These are phyloP conservation scores for Vararia minispora DNA, from an alignment of 768 basidiomycete genomes.

Conservation along the genomic window DNA sequence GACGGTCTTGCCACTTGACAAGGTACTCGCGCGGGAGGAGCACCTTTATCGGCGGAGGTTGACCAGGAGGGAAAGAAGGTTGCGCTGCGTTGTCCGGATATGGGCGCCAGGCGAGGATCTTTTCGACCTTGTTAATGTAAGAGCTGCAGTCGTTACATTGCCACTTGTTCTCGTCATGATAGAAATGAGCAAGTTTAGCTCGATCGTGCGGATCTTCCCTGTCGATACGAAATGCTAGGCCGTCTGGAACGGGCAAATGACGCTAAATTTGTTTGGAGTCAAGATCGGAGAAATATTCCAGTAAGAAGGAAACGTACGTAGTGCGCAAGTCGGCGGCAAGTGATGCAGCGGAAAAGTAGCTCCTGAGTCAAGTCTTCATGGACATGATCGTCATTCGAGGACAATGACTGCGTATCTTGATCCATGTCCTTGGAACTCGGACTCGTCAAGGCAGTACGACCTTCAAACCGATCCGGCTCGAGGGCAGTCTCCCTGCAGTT, in stretches of 20 bases:
- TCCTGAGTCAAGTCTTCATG: slow-evolving; percentile 20
- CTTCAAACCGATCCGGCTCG: slow-evolving; percentile 27
- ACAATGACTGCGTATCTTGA: too few species aligned
- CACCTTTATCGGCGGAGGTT: slow-evolving; percentile 41
- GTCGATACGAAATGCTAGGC: too few species aligned
- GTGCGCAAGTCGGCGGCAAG: slow-evolving; percentile 77
- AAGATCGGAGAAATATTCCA: too few species aligned
- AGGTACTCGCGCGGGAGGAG: slow-evolving; percentile 83
- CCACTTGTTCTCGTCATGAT: slow-evolving; percentile 48
- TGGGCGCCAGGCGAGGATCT: slow-evolving; percentile 88
- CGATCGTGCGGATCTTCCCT: too few species aligned
- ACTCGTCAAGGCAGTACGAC: background rate
- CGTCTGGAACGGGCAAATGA: slow-evolving; percentile 52
- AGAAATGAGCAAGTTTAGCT: slow-evolving; percentile 44
- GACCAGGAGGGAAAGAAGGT: slow-evolving; percentile 26
- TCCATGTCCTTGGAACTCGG: too few species aligned
- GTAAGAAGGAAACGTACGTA: too few species aligned
- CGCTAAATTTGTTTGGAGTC: too few species aligned
- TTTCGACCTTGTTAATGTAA: slow-evolving; percentile 60
- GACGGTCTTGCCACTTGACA: slow-evolving; percentile 76
- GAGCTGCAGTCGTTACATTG: slow-evolving; percentile 71
- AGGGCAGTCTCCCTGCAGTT: slow-evolving; percentile 51
- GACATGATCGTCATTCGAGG: slow-evolving; percentile 14
- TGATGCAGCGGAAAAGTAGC: slow-evolving; percentile 71
- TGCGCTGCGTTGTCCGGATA: slow-evolving; percentile 59